Evolutionary conservation across 2,329 filamentous ascomycete genomes (phyloP).

Genomic region (Talaromyces amestolkiae): DNA sequence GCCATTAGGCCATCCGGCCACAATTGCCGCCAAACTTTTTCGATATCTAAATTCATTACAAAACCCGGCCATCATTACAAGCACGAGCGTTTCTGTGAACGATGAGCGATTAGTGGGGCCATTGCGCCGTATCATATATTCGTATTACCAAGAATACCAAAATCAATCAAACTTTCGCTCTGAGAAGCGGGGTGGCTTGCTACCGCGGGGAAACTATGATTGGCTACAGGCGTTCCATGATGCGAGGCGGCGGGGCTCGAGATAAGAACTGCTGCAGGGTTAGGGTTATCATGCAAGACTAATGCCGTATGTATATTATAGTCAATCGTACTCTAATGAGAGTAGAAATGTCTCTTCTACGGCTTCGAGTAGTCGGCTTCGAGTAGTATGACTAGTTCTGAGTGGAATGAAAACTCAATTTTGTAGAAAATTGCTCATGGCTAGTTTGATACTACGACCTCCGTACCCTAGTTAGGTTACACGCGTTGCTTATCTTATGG

Average conservation of each 20-base stretch:
- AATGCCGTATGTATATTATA: background rate
- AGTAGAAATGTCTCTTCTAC: no score
- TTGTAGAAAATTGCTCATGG: background rate
- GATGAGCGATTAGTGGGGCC: no score
- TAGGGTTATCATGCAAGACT: background rate
- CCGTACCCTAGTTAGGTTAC: background rate
- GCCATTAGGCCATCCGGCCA: no score
- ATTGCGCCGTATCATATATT: background rate
- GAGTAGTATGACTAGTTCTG: no score
- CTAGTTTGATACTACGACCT: background rate
- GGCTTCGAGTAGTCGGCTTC: no score
- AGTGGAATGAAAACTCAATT: background rate
- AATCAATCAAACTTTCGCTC: background rate
- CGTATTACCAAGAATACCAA: background rate
- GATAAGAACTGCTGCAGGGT: background rate
- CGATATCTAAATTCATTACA: no score
- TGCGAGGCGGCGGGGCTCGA: background rate
- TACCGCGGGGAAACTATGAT: background rate
- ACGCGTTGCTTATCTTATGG: constrained; percentile 2
- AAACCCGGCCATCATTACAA: no score
- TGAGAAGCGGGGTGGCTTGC: background rate
- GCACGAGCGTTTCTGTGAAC: no score
- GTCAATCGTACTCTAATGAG: background rate
- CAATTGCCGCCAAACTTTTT: no score
- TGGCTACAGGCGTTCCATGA: background rate